Percentiles rank a stretch among this genome's conserved stretches.
These are phyloP conservation scores for Crithidia fasciculata DNA, from an alignment of 208 protist genomes.

Conservation along the genomic window DNA sequence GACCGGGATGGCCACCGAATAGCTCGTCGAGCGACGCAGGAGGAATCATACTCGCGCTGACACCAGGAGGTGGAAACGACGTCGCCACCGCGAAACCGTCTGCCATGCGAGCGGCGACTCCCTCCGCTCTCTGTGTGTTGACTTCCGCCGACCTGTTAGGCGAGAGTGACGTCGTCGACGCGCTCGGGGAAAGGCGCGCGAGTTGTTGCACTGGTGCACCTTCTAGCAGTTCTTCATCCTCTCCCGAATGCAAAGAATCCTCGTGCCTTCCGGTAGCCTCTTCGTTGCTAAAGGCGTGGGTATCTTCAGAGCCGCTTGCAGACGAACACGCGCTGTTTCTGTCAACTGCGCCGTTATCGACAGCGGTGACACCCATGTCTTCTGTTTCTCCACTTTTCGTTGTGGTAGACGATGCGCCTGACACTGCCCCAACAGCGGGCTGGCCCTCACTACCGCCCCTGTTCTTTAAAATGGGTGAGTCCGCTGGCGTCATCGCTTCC, in stretches of 20 bases:
- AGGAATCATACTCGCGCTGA: background rate
- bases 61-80: background rate
- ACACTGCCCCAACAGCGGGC: too few species aligned
- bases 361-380: too few species aligned
- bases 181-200: background rate
- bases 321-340: too few species aligned
- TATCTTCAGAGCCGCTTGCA: too few species aligned
- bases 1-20: background rate
- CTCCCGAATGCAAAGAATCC: background rate
- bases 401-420: too few species aligned
- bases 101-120: background rate
- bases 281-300: too few species aligned
- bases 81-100: background rate
- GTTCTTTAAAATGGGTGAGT: too few species aligned
- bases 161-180: background rate
- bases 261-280: too few species aligned
- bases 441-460: too few species aligned
- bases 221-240: background rate
- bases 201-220: background rate
- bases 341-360: too few species aligned
- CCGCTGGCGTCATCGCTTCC: background rate
- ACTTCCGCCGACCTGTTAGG: background rate
- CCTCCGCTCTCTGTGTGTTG: background rate
- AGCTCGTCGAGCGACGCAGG: conserved; percentile 21
- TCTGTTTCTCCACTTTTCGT: too few species aligned